Evolutionary conservation across 129 eudicot species (phyloP), one percentile per base, ranked within the genome.

Genomic region (Flaveria trinervia): DNA sequence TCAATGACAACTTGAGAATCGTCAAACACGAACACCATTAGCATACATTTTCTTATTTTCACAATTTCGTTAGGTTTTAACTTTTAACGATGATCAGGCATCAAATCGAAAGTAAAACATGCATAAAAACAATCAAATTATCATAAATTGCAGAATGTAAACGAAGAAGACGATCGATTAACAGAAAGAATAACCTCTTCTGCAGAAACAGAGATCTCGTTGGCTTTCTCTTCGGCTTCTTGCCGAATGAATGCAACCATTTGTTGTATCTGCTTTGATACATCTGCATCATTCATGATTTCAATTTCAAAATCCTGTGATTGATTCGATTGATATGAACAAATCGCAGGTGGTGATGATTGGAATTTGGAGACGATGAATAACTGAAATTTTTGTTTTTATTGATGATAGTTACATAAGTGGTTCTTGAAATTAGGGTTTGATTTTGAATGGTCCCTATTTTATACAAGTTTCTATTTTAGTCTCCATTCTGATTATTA

Each of bases 141-240:
- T n/a, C 2, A 7, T n/a, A 33, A 16, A 33, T 65, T 36, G 23
- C 23, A 30, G 13, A 65, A 15, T 33, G 22, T 13, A 28, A 33
- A 28, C 69, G 45, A 30, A 28, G 11, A 30, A 65, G 11, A 64
- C 69, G 3, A 9, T 57, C 5, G 1, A 20, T 57, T 20, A 9
- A 20, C 33, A 8, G 9, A 78, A 11, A 16, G 0, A 18, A 16
- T 57, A 59, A 88, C 92, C 84, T 88, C 92, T 61, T 88, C 92
- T 23, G 92, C 84, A 49, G 92, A 85, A 43, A 88, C 92, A 61
- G 89, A 88, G 83, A 88, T 88, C 85, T 88, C 92, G 70, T 85
- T 88, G 43, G 92, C 89, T 79, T 88, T 88, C 86, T 88, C 92
- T 76, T 88, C 83, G 71, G 89, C 92, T 76, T 88, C 92, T 69